Base-by-base conservation (phyloP, 306 rosid species). In the Sophora flavescens region DNA sequence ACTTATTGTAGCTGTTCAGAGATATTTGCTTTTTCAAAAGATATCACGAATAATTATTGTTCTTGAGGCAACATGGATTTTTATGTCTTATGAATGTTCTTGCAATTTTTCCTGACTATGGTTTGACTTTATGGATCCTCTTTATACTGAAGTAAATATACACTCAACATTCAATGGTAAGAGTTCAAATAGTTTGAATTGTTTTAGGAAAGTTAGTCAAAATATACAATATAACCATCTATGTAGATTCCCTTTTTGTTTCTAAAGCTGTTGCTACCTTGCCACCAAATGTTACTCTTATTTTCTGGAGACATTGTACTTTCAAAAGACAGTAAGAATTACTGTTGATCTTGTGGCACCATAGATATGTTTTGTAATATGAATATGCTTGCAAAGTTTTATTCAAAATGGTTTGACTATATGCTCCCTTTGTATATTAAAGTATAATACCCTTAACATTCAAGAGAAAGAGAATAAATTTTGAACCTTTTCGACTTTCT, bases 281-380 rank as follows among this genome's bases (percentile, higher is more conserved):
- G 17, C 22, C n/a, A 50, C 6, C 5, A n/a, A 2, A 33, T 32
- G 39, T 7, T 51, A 33, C 10, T 15, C 62, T 69, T 36, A 54
- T 54, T 30, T 70, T 70, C 13, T 0, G 5, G 15, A 66, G 18
- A 66, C 44, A 28, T 72, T 26, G 8, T 39, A 18, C 14, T 42
- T 72, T 42, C 54, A 11, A 68, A 32, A 1, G 4, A 2, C 26
- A 18, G 42, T 50, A 54, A 36, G 2, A 16, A 17, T 39, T 22
- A 56, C n/a, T 61, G 33, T 74, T 62, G 42, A 26, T 58, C 42
- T 58, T n/a, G 44, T 63, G 54, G 72, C 26, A 75, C 54, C 63
- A 12, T 60, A 76, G 26, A 68, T 14, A 64, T 28, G 57, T 41
- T 51, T 28, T 38, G 54, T 63, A 69, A 59, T 59, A 4, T 9